Evolutionary conservation across 2,329 filamentous ascomycete species (phyloP), one percentile per base, ranked within the genome.

Genomic region (Capronia americana): DNA sequence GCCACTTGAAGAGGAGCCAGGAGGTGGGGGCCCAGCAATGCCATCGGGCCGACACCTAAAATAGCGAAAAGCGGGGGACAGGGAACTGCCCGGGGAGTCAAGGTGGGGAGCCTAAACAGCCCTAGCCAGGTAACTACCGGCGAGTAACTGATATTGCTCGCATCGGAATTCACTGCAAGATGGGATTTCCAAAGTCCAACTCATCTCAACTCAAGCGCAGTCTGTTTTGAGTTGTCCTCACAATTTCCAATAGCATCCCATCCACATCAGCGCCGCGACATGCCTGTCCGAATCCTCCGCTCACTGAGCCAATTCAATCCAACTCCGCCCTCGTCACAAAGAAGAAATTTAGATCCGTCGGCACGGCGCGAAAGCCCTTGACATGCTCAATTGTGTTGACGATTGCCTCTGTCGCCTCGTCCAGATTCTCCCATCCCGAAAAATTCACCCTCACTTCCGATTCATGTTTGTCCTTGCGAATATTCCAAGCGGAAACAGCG

Each of bases 401-500:
- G 3, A 70, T 53, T 17, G 41, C 65, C 53, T 57, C 34, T 10
- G 60, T 64, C 26, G 63, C 65, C 44, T 70, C 68, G 10, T 68
- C 65, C 1, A 55, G 20, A 10, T 24, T 60, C 20, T 64, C 59
- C 68, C 68, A 70, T 7, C 68, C 68, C 17, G 65, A 64, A 23
- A 70, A 68, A 44, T 68, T 62, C 11, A 64, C 65, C 28, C 68
- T 51, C n/a, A 70, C 63, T 20, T 58, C 65, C 20, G 28, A 32
- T 41, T 70, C 68, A 14, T 68, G 53, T 23, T 66, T 55, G 53
- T 68, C 57, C 30, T 68, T 68, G 28, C 24, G 65, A 14, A 70
- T 63, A 30, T 70, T 70, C 68, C 68, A 70, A 14, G 55, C 62
- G 20, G 62, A 63, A 6, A 70, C 28, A 10, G 68, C 68, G 2